Base-by-base conservation (phyloP, 495 filamentous ascomycete species). In the Penicillium verhagenii region DNA sequence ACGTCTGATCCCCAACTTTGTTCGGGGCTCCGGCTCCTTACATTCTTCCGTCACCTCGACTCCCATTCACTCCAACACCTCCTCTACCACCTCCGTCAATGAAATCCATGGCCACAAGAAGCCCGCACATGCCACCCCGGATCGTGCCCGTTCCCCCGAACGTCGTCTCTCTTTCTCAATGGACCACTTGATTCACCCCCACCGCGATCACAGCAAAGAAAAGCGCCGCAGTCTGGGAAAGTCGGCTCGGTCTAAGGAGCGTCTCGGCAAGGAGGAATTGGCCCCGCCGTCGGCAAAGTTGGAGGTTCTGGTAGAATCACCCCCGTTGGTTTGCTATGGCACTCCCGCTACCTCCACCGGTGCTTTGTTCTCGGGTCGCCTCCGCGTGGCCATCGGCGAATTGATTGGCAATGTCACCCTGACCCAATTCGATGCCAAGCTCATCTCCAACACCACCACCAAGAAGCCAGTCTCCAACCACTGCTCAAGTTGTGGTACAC, bases 271-370 rank as follows among this genome's bases (percentile, higher is more conserved):
- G 24, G 66, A 72, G 0, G 55, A 68, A 11, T 54, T 53, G 20
- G 52, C 63, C 6, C 39, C 53, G 21, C 68, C 77, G 37, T 67
- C 76, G 0, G 83, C 83, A n/a, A 84, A 82, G 45, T 68, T 96
- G 47, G 81, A 86, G 21, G 84, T 93, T 71, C 76, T 84, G 31
- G 88, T 97, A 52, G 94, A 99, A 74, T 96, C 91, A 2, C 91
- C 94, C 0, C 94, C 94, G 1, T 75, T 93, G 9, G 82, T 96
- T 14, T 86, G 95, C 73, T 91, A 92, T 62, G 91, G 90, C 18
- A 74, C 79, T 7, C 78, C 90, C 1, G 77, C 85, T 44, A 81
- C 80, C 58, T 96, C 91, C 21, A 89, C 86, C 6, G 94, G 94
- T 48, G 91, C 94, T 6, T 73, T 99, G 33, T 82, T 97, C 37